These are phyloP conservation scores for Penicillium herquei DNA, from an alignment of 495 filamentous ascomycete species.

Conservation along the genomic window DNA sequence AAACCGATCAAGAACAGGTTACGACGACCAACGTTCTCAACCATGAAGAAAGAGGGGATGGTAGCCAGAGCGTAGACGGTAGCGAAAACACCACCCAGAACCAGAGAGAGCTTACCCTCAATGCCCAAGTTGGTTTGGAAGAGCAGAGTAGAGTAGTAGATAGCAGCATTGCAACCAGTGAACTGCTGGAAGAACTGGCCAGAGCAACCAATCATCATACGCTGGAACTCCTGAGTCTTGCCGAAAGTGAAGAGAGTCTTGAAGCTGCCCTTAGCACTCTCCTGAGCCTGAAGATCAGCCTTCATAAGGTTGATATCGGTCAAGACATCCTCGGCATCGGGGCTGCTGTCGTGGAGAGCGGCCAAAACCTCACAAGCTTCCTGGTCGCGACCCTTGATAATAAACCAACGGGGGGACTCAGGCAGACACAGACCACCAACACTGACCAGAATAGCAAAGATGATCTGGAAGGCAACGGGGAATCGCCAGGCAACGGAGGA, in stretches of 20 bases:
- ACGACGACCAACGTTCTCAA: constrained; percentile 70
- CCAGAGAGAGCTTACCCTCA: constrained; percentile 57
- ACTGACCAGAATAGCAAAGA: constrained; percentile 65
- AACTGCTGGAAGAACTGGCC: constrained; percentile 75
- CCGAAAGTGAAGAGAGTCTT: constrained; percentile 39
- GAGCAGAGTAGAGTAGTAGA: constrained; percentile 80
- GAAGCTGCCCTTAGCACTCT: constrained; percentile 36
- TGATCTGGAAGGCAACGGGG: constrained; percentile 76
- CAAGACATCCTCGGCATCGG: constrained; percentile 32
- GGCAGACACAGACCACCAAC: constrained; percentile 60
- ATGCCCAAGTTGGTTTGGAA: constrained; percentile 64
- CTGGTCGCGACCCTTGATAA: constrained; percentile 58
- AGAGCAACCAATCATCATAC: constrained; percentile 44
- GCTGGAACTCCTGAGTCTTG: constrained; percentile 47
- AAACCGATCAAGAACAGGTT: constrained; percentile 70
- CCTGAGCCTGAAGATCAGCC: constrained; percentile 30
- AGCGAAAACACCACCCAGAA: constrained; percentile 79
- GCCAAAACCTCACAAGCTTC: constrained; percentile 64
- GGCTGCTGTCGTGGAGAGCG: constrained; percentile 43
- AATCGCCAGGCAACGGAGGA: constrained; percentile 55
- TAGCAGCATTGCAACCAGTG: constrained; percentile 73
- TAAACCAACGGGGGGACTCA: constrained; percentile 75
- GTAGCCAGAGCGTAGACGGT: constrained; percentile 67
- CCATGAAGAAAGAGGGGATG: constrained; percentile 62
- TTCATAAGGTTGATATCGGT: constrained; percentile 50